A percentile compares a stretch with the other conserved stretches of the same genome.
Conservation (phyloP, 345 rosid species). For the Citrus cavaleriei region DNA sequence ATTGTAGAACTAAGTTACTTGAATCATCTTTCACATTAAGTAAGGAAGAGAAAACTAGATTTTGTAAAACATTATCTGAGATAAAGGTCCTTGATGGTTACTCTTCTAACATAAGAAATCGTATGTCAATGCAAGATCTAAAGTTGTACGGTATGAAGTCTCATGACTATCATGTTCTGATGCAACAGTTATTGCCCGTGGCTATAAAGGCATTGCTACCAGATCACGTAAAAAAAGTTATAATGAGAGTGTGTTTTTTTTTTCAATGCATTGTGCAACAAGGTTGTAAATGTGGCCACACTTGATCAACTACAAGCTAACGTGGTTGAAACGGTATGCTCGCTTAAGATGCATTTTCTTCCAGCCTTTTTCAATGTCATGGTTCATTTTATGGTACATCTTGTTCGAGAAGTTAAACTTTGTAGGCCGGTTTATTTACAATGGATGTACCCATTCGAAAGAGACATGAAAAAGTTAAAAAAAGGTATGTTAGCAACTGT, state of each 20-base stretch:
- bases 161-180: not conserved
- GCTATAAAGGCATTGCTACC: not conserved
- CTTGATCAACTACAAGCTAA: not conserved
- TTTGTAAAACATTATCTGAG: not conserved
- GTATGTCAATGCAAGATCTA: not conserved
- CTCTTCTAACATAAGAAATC: not conserved
- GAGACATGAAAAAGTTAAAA: too few species aligned
- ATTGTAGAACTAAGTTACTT: not conserved
- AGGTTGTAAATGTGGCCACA: not conserved
- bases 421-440: too few species aligned
- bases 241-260: not conserved
- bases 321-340: not conserved
- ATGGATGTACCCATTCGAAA: too few species aligned
- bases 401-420: too few species aligned
- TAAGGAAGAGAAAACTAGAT: not conserved
- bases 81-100: not conserved
- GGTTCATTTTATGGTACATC: too few species aligned
- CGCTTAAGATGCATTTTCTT: not conserved
- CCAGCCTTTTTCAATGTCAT: too few species aligned
- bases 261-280: not conserved
- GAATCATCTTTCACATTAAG: not conserved
- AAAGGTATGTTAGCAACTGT: too few species aligned
- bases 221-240: not conserved
- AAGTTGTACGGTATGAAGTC: not conserved
- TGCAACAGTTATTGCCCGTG: not conserved